These are phyloP conservation scores for Geosmithia putterillii DNA, from an alignment of 2,329 filamentous ascomycete genomes.

Conservation along the genomic window DNA sequence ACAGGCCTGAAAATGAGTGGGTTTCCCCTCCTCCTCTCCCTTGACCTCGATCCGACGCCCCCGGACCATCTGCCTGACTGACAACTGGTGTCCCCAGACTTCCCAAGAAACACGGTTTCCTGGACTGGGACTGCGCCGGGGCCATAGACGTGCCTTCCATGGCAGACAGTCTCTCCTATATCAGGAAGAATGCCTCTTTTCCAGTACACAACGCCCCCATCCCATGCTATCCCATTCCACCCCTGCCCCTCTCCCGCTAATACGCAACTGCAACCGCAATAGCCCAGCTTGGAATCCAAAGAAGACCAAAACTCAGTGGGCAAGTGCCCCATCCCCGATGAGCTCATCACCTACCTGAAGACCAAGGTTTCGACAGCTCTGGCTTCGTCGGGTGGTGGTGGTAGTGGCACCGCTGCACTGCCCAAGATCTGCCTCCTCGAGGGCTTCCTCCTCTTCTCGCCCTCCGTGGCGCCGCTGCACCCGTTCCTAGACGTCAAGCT, in stretches of 20 bases:
- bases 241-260: background rate
- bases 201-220: slow-evolving; percentile 33
- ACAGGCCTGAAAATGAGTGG: slow-evolving; percentile 63
- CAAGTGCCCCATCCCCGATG: slow-evolving; percentile 34
- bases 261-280: background rate
- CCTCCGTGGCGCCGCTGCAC: slow-evolving; percentile 39
- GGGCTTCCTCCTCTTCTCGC: slow-evolving; percentile 74
- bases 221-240: background rate
- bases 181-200: slow-evolving; percentile 54
- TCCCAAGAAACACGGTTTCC: slow-evolving; percentile 45
- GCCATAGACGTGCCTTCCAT: slow-evolving; percentile 63
- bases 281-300: slow-evolving; percentile 19
- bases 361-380: slow-evolving; percentile 34
- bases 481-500: slow-evolving; percentile 60
- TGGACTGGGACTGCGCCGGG: slow-evolving; percentile 87
- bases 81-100: slow-evolving; percentile 27
- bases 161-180: slow-evolving; percentile 52
- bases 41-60: too few species aligned
- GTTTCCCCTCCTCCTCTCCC: slow-evolving; percentile 10
- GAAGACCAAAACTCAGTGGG: slow-evolving; percentile 54
- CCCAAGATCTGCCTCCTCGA: slow-evolving; percentile 62
- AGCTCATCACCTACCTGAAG: slow-evolving; percentile 32
- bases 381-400: slow-evolving; percentile 27
- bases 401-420: too few species aligned
- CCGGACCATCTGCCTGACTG: background rate